Percentiles rank a stretch among this genome's conserved stretches.
These are phyloP conservation scores for Trametes cinnabarina DNA, from an alignment of 768 basidiomycete species.

Conservation along the genomic window DNA sequence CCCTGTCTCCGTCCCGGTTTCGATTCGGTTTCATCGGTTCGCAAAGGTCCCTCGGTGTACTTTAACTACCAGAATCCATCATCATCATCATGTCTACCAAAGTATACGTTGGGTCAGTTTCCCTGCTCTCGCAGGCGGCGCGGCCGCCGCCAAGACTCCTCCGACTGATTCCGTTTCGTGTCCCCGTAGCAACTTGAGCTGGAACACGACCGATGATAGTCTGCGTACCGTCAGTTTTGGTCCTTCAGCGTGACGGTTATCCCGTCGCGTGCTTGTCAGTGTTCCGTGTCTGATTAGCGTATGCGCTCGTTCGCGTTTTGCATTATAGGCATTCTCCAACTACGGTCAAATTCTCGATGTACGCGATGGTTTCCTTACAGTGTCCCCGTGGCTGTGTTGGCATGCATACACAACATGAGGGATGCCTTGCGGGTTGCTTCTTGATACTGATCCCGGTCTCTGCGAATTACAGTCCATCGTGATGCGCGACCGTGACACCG, in stretches of 20 bases:
- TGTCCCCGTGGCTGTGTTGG: constrained; percentile 23
- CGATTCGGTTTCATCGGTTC: constrained; percentile 56
- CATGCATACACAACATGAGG: constrained; percentile 7
- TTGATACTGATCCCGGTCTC: constrained; percentile 31
- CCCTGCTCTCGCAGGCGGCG: constrained; percentile 30
- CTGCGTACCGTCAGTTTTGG: constrained; percentile 81
- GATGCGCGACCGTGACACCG: constrained; percentile 98
- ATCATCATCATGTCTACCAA: constrained; percentile 70
- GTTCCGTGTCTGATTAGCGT: constrained; percentile 47
- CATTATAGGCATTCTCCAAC: constrained; percentile 71
- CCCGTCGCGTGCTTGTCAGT: constrained; percentile 18
- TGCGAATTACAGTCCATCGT: constrained; percentile 75
- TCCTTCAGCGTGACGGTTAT: constrained; percentile 27
- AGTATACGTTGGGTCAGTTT: constrained; percentile 94
- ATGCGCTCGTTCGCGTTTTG: constrained; percentile 39
- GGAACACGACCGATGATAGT: constrained; percentile 93
- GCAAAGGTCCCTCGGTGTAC: constrained; percentile 49
- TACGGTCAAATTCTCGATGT: constrained; percentile 91
- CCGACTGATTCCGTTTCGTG: constrained; percentile 29
- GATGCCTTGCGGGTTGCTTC: background rate
- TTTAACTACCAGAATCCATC: constrained; percentile 43
- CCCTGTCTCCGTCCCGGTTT: constrained; percentile 48
- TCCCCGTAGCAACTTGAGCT: constrained; percentile 86
- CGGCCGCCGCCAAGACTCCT: constrained; percentile 39
- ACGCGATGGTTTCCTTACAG: constrained; percentile 37